Percentiles rank a stretch among this genome's conserved stretches.
phyloP scores from a whole-genome alignment of 768 basidiomycete genomes.

The Phanerochaete carnosa region DNA sequence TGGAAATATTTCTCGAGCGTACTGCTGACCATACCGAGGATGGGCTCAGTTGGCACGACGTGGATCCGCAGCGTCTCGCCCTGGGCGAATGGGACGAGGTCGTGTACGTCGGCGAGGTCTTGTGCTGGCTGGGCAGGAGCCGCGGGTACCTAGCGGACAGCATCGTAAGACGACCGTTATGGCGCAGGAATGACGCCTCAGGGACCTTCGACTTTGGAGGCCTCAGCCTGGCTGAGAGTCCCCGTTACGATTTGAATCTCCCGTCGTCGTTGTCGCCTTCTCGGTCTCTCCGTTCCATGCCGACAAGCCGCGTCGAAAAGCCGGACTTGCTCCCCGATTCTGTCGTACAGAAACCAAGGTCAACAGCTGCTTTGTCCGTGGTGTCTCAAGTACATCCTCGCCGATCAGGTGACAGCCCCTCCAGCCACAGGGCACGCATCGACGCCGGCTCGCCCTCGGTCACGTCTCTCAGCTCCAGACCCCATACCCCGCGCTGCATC shows the following conservation, averaged over 20 bases:
- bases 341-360: too few relatives aligned
- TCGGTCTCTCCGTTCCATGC: background rate
- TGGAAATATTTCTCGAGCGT: slow-evolving; percentile 75
- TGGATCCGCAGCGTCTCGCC: slow-evolving; percentile 66
- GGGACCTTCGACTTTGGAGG: background rate
- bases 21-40: slow-evolving; percentile 61
- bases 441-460: background rate
- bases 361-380: too few relatives aligned
- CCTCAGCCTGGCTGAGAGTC: background rate
- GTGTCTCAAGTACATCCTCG: too few relatives aligned
- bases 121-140: slow-evolving; percentile 65
- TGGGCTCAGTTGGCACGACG: slow-evolving; percentile 60
- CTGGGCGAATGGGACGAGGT: slow-evolving; percentile 64
- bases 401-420: too few relatives aligned
- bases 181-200: background rate
- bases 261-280: background rate
- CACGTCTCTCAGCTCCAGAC: slow-evolving; percentile 8
- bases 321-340: too few relatives aligned
- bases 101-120: slow-evolving; percentile 59
- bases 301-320: background rate
- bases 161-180: background rate
- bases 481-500: slow-evolving; percentile 41
- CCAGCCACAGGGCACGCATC: too few relatives aligned
- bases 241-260: background rate
- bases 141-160: slow-evolving; percentile 31